Percentiles rank a stretch among this genome's conserved stretches.
These are phyloP conservation scores for Colletotrichum sp. DNA, from an alignment of 2,329 filamentous ascomycete species.

Conservation along the genomic window DNA sequence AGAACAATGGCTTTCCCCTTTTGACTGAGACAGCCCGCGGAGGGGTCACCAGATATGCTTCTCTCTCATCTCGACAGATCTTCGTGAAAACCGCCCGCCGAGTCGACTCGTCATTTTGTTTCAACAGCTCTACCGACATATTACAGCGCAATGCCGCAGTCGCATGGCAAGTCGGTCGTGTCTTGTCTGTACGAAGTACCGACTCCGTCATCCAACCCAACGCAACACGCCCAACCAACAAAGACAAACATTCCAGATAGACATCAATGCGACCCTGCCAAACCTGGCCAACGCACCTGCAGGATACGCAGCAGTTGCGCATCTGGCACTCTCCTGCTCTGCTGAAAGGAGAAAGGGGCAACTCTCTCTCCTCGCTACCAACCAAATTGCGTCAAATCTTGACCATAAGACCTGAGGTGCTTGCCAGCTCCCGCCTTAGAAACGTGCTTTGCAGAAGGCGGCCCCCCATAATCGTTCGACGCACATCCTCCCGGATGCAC, in stretches of 20 bases:
- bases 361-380: background rate
- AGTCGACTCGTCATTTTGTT: background rate
- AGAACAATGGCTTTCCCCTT: background rate
- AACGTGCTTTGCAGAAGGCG: background rate
- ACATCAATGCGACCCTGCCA: background rate
- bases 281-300: background rate
- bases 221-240: background rate
- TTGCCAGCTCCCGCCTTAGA: background rate
- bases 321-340: background rate
- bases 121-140: background rate
- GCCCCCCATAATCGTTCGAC: background rate
- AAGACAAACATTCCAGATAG: slow-evolving; percentile 1
- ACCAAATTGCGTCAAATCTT: background rate
- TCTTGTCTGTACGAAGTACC: background rate
- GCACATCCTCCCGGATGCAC: background rate
- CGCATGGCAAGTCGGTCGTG: background rate
- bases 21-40: background rate
- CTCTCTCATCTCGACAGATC: background rate
- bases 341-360: background rate
- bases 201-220: background rate
- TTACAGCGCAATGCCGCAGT: background rate
- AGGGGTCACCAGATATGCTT: background rate
- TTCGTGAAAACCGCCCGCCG: background rate
- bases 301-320: background rate
- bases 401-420: background rate